Conservation (phyloP, 106 monocot species). For the Allium cepa region DNA sequence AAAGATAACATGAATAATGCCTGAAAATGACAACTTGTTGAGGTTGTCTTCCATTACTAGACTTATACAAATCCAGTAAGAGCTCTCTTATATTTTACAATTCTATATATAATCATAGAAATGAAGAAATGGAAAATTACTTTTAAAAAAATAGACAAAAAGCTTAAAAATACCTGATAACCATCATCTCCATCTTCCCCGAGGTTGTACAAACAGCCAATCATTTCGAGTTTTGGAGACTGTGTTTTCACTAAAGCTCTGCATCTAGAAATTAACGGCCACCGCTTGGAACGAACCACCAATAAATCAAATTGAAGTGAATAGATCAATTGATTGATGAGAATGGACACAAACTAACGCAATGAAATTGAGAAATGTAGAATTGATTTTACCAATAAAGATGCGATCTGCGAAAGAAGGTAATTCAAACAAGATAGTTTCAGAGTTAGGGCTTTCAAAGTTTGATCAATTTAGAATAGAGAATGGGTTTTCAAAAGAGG, state of each 20-base stretch:
- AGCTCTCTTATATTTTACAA: conserved; percentile 43
- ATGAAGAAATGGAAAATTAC: background rate
- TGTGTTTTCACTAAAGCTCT: conserved; percentile 75
- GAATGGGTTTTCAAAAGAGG: no score
- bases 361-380: no score
- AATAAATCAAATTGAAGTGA: conserved; percentile 8
- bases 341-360: no score
- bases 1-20: conserved; percentile 14
- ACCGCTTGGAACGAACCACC: conserved; percentile 75
- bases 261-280: conserved; percentile 72
- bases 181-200: conserved; percentile 64
- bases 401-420: no score
- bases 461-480: no score
- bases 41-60: conserved; percentile 45
- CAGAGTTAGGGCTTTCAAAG: no score
- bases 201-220: conserved; percentile 54
- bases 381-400: no score
- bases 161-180: conserved; percentile 29
- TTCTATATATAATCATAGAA: background rate
- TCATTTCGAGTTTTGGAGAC: conserved; percentile 70
- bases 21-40: conserved; percentile 80
- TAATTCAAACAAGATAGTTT: no score
- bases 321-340: no score
- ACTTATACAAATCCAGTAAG: no score
- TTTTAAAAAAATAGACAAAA: background rate